These are phyloP conservation scores for Pyrus pyrifolia DNA, from an alignment of 306 rosid genomes.

Conservation along the genomic window DNA sequence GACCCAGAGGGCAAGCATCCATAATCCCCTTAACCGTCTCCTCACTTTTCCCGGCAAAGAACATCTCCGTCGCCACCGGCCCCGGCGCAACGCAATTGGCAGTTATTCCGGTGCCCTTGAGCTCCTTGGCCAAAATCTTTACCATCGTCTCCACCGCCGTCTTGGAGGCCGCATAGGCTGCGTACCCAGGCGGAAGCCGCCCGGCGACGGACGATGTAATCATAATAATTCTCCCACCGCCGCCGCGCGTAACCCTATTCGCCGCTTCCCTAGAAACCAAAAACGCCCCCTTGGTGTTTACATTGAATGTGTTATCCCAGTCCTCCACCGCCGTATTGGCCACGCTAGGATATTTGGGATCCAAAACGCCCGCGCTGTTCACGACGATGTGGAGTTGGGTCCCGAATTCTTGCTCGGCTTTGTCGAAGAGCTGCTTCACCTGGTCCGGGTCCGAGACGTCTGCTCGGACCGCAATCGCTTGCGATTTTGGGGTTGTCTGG, in stretches of 20 bases:
- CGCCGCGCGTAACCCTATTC: constrained; percentile 26
- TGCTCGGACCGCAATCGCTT: constrained; percentile 28
- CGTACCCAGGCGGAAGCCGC: constrained; percentile 26
- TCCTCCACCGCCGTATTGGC: constrained; percentile 27
- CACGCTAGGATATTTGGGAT: constrained; percentile 28
- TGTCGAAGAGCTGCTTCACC: constrained; percentile 33
- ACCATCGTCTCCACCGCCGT: constrained; percentile 48
- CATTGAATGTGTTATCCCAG: constrained; percentile 33
- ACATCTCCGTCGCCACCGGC: constrained; percentile 39
- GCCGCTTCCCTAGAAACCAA: constrained; percentile 30
- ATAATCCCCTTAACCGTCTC: constrained; percentile 12
- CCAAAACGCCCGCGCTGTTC: constrained; percentile 38
- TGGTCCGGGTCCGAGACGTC: constrained; percentile 39
- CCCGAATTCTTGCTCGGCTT: constrained; percentile 25
- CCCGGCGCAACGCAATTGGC: constrained; percentile 50
- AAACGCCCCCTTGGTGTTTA: constrained; percentile 40
- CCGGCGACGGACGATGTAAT: constrained; percentile 21
- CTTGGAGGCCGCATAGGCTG: constrained; percentile 40
- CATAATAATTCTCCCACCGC: constrained; percentile 42
- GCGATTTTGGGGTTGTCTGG: not conserved
- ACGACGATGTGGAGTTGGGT: constrained; percentile 25
- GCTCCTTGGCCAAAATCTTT: constrained; percentile 43
- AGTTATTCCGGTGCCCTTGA: constrained; percentile 36
- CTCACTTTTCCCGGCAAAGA: constrained; percentile 33
- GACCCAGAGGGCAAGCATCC: constrained; percentile 37